Evolutionary conservation across 805 yeast genomes (phyloP).

Genomic region (Yamadazyma scolyti): DNA sequence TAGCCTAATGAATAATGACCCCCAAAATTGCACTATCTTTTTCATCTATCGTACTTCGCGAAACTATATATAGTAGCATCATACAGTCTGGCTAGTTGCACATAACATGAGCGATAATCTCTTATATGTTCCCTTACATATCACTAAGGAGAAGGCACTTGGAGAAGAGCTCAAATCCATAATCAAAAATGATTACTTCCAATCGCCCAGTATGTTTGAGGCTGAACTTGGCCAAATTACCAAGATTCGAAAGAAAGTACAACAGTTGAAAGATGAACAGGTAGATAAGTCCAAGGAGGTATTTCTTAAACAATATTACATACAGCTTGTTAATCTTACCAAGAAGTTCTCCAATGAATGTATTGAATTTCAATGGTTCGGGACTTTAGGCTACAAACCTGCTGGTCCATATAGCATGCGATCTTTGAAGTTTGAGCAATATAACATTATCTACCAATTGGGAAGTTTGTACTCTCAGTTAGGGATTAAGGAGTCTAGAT

Average conservation of each 20-base stretch:
- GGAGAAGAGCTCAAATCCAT: slow-evolving; percentile 35
- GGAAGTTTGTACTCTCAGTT: slow-evolving; percentile 60
- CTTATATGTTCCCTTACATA: slow-evolving; percentile 49
- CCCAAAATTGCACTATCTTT: too few species aligned
- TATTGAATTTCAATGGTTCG: slow-evolving; percentile 68
- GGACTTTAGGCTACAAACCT: slow-evolving; percentile 56
- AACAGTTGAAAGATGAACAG: slow-evolving; percentile 27
- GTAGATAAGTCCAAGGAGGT: slow-evolving; percentile 30
- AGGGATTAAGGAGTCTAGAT: slow-evolving; percentile 45
- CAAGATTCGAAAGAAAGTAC: slow-evolving; percentile 39
- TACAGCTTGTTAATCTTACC: slow-evolving; percentile 39
- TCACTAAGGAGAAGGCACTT: slow-evolving; percentile 40
- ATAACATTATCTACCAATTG: slow-evolving; percentile 64
- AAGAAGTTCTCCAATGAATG: slow-evolving; percentile 63
- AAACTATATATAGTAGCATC: too few species aligned
- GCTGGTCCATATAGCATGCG: slow-evolving; percentile 42
- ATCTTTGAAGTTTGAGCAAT: slow-evolving; percentile 57
- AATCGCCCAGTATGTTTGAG: slow-evolving; percentile 30
- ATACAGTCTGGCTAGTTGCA: too few species aligned
- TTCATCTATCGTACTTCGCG: too few species aligned
- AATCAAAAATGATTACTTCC: slow-evolving; percentile 46
- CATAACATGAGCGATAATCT: slow-evolving; percentile 33
- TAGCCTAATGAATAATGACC: too few species aligned
- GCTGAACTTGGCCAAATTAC: slow-evolving; percentile 33
- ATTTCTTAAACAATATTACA: slow-evolving; percentile 44